phyloP scores from a whole-genome alignment of 352 stramenopile genomes.

The Globisporangium nagaii region DNA sequence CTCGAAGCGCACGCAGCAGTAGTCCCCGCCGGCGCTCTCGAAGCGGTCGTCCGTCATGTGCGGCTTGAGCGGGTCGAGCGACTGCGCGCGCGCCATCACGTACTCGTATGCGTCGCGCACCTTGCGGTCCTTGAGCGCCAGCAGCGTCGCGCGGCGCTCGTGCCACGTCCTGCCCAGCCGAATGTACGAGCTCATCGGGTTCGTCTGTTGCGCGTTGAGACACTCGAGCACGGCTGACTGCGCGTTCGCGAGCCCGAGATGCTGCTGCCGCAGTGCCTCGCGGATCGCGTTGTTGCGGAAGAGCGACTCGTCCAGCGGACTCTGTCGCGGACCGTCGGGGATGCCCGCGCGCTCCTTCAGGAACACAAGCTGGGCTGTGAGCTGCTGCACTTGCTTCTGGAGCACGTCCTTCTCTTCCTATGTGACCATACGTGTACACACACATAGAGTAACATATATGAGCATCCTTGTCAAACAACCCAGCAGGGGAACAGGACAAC shows the following conservation, averaged over 20 bases:
- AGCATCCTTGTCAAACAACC: too few relatives aligned
- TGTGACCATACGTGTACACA: not conserved
- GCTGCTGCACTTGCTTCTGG: conserved; percentile 21
- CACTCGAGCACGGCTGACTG: conserved; percentile 15
- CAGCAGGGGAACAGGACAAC: too few relatives aligned
- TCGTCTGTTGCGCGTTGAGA: conserved; percentile 9
- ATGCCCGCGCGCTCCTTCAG: conserved; percentile 24
- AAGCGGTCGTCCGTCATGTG: conserved; percentile 44
- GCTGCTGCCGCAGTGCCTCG: conserved; percentile 15
- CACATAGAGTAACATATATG: too few relatives aligned
- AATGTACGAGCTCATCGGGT: conserved; percentile 12
- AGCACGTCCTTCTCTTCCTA: conserved; percentile 46
- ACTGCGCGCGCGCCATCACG: conserved; percentile 17
- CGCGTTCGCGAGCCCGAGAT: conserved; percentile 8
- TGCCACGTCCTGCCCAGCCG: conserved; percentile 6
- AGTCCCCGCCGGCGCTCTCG: conserved; percentile 34
- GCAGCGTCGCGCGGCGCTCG: conserved; percentile 3
- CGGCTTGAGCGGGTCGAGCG: conserved; percentile 18
- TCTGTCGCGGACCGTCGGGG: conserved; percentile 9
- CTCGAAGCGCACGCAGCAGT: conserved; percentile 52
- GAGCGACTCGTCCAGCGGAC: conserved; percentile 5
- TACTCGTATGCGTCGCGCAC: conserved; percentile 19
- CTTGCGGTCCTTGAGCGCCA: conserved; percentile 7
- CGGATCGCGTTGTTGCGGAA: conserved; percentile 9
- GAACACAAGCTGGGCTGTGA: conserved; percentile 25